Percentiles rank a stretch among this genome's conserved stretches.
Evolutionary conservation across 2,329 filamentous ascomycete species (phyloP).

Genomic region (Ophiostoma perfectum): DNA sequence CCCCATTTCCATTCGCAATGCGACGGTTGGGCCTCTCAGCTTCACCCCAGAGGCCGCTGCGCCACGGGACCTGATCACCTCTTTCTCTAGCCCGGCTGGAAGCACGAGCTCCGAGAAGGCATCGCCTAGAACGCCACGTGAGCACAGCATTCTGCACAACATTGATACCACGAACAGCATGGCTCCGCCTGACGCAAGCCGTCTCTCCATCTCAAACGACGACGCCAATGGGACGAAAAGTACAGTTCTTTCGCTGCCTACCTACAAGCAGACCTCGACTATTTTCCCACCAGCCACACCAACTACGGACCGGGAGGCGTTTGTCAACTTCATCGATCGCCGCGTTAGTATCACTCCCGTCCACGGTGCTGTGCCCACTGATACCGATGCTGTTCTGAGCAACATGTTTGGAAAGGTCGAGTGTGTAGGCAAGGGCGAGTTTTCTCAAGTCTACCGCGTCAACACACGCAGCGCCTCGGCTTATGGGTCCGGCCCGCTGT

Average conservation of each 20-base stretch:
- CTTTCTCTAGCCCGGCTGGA: constrained; percentile 45
- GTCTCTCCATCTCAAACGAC: constrained; percentile 68
- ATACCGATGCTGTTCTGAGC: constrained; percentile 69
- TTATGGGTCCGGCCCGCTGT: constrained; percentile 30
- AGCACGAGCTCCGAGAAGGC: constrained; percentile 43
- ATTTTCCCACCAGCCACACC: constrained; percentile 69
- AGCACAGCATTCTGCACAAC: constrained; percentile 39
- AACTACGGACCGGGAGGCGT: constrained; percentile 54
- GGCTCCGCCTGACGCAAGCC: constrained; percentile 72
- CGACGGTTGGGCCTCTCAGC: constrained; percentile 8
- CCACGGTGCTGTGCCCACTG: constrained; percentile 61
- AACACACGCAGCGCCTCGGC: constrained; percentile 36
- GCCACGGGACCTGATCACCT: not conserved
- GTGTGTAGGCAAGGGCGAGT: constrained; percentile 79
- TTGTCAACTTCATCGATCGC: constrained; percentile 50
- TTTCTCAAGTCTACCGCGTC: constrained; percentile 86
- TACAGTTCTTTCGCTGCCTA: constrained; percentile 34
- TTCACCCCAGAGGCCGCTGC: constrained; percentile 15
- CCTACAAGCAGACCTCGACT: constrained; percentile 32
- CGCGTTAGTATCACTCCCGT: constrained; percentile 62
- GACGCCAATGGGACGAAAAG: constrained; percentile 1
- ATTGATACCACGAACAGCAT: constrained; percentile 35
- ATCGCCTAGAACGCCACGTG: constrained; percentile 73
- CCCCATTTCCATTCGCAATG: constrained; percentile 26
- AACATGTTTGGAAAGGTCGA: constrained; percentile 77